Base-by-base conservation (phyloP, 78 protist species). In the Cavenderia fasciculata region DNA sequence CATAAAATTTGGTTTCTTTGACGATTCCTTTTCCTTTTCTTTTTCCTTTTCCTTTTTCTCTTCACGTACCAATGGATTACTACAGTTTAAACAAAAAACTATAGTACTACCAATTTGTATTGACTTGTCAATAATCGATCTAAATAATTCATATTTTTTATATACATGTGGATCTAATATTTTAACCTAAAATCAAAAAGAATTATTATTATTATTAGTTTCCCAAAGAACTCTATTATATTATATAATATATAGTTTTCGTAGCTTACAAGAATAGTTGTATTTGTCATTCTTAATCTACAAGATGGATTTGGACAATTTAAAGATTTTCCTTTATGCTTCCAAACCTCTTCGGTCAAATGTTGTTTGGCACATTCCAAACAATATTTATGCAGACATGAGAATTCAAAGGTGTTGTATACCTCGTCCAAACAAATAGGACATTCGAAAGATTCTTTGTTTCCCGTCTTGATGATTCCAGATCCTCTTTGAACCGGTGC, bases 341-440 rank as follows among this genome's bases (percentile, higher is more conserved):
- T 31, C 49, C 43, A 78, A n/a, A 78, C 59, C 51, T 62, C 61
- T n/a, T 78, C 87, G 0, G 72, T 44, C 16, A 78, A 65, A 51
- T 78, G 72, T 27, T 21, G 18, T 38, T 59, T 51, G 7, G 57
- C 31, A 38, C 87, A 78, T n/a, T 23, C 21, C 1, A 25, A 23
- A 44, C 87, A 78, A 78, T 78, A 78, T 27, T 33, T 34, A 52
- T 78, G 87, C 0, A 54, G 2, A 51, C 87, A 78, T 1, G n/a
- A 34, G 52, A 78, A 78, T 49, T 6, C n/a, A 56, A 43, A 65
- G 29, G 34, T 44, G 7, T 34, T 16, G 16, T 65, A 16, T 0
- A 16, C 11, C 5, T 16, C 29, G 18, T 62, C 74, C 38, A 31
- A 65, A 78, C 87, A 78, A 38, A 78, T 78, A 23, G 74, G 66